Evolutionary conservation across 176 grass and related monocot genomes (phyloP).

Genomic region (Musa troglodytarum): DNA sequence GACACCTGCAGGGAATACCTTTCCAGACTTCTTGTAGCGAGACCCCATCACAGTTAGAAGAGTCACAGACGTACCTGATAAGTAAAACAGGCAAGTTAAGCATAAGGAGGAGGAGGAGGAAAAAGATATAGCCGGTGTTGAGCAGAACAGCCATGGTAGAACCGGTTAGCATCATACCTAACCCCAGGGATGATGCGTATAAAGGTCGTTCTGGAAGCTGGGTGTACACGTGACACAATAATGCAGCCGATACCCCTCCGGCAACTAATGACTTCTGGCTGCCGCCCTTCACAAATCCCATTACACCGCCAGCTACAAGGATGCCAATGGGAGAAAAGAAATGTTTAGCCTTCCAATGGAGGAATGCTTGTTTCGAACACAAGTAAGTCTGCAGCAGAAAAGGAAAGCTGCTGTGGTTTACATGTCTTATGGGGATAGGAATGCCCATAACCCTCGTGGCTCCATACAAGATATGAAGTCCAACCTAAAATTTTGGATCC

Average conservation of each 20-base stretch:
- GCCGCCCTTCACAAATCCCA: slow-evolving; percentile 14
- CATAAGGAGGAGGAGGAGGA: neutral
- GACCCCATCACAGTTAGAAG: slow-evolving; percentile 10
- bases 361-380: too few species aligned
- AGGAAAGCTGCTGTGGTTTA: neutral
- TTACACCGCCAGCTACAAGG: slow-evolving; percentile 5
- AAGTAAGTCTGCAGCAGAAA: neutral
- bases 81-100: neutral
- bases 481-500: too few species aligned
- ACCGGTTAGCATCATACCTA: neutral
- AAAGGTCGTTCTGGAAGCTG: slow-evolving; percentile 10
- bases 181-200: slow-evolving; percentile 9
- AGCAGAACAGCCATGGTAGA: neutral
- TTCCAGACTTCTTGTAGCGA: slow-evolving; percentile 12
- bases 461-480: too few species aligned
- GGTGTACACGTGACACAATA: slow-evolving; percentile 7
- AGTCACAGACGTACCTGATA: neutral
- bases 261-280: slow-evolving; percentile 17
- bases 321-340: neutral
- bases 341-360: neutral
- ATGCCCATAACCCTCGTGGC: neutral
- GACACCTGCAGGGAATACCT: slow-evolving; percentile 10
- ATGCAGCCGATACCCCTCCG: slow-evolving; percentile 8
- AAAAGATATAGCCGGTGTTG: neutral
- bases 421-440: neutral